Base-by-base conservation (phyloP, 2,329 filamentous ascomycete species). In the Rhexocercosporidium sp. region DNA sequence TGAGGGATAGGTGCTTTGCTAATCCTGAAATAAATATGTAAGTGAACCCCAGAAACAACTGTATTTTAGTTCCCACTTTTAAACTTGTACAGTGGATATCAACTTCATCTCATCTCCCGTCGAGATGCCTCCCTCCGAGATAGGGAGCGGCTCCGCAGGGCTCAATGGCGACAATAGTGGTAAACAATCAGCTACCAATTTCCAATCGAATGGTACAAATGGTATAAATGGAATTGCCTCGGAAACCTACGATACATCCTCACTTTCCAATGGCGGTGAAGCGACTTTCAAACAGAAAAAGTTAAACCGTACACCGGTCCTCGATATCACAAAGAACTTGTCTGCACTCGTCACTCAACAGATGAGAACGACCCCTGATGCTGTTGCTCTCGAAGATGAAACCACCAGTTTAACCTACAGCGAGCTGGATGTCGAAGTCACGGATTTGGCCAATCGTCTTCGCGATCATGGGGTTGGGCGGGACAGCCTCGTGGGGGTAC, bases 321-420 rank as follows among this genome's bases (percentile, higher is more conserved):
- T 95, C 75, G 91, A 94, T 78, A 89, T 83, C 69, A 85, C 80
- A 70, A 92, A 91, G 79, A 91, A 94, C 79, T 81, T 94, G 67
- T 87, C 90, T 59, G 88, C 90, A 34, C 86, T 94, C 70, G 93
- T 94, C 77, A 80, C 82, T 70, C 80, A 87, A 71, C 92, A 95
- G 82, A 92, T 87, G 63, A 81, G 85, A 70, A 83, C 84, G 29
- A 92, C 91, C 0, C 92, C 92, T 5, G 81, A 92, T 79, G 86
- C 88, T 39, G 77, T 91, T 75, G 92, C 92, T 22, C 80, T 94
- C 64, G 91, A 94, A 77, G 92, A 94, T 79, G 90, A 89, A 70
- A 82, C 80, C 46, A 82, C 82, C 66, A 86, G 82, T 59, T 89
- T 92, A 76, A 93, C 91, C 59, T 95, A 95, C 78, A 84, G 85